Conservation (phyloP, 805 yeast genomes). For the Wickerhamiella allomyrinae region DNA sequence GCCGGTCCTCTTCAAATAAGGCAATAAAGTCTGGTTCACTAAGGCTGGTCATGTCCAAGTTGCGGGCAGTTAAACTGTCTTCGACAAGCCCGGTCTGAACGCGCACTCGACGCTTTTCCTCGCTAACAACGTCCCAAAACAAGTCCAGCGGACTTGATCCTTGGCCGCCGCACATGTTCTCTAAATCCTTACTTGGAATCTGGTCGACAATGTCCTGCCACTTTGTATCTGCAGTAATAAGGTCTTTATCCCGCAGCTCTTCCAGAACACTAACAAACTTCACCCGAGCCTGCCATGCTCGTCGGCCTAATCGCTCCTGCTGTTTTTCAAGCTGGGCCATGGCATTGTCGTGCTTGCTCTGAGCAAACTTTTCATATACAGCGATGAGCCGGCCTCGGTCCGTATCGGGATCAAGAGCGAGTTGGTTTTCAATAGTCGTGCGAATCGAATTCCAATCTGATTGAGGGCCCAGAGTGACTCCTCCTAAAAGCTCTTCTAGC, state of each 20-base stretch:
- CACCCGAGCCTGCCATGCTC: background rate
- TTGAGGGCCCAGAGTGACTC: background rate
- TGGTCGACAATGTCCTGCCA: constrained; percentile 3
- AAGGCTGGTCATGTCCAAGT: background rate
- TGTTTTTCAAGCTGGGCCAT: background rate
- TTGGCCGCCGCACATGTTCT: background rate
- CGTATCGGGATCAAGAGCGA: background rate
- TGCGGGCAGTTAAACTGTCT: background rate
- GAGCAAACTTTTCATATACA: background rate
- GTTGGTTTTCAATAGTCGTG: background rate
- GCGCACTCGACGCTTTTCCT: background rate
- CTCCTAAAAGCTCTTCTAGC: background rate
- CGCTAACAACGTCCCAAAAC: constrained; percentile 1
- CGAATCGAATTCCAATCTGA: background rate
- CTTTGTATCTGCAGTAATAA: background rate
- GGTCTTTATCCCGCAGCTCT: background rate
- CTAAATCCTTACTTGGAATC: background rate
- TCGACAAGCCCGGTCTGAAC: constrained; percentile 1
- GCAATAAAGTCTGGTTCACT: background rate
- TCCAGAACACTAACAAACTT: constrained; percentile 1
- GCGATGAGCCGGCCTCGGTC: background rate
- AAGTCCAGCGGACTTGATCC: constrained; percentile 8
- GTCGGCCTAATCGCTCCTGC: background rate
- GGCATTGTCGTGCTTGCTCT: background rate
- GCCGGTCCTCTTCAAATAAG: background rate